Evolutionary conservation across 306 rosid genomes (phyloP).

Genomic region (Cucurbita ficifolia): DNA sequence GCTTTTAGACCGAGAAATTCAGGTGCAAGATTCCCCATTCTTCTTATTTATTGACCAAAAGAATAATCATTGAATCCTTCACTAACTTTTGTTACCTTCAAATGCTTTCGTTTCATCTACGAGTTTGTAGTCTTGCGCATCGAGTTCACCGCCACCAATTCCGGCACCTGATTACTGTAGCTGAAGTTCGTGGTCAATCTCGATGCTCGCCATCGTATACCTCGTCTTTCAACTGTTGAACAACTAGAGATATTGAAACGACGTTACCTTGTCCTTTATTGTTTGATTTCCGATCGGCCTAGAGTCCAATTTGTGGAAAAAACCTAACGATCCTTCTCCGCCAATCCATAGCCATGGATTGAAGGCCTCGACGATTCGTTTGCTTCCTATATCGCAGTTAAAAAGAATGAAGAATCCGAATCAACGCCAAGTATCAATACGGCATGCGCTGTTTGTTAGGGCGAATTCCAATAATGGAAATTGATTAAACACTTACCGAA

Average conservation of each 20-base stretch:
- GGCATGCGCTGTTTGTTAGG: slow-evolving; percentile 45
- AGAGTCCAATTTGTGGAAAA: slow-evolving; percentile 4
- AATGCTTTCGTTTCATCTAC: not conserved
- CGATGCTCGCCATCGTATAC: not conserved
- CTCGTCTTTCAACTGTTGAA: slow-evolving; percentile 5
- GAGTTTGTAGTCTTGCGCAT: not conserved
- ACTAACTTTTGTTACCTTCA: not conserved
- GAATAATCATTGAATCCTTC: not conserved
- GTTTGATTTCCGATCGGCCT: not conserved
- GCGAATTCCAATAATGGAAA: slow-evolving; percentile 47
- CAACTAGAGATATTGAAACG: slow-evolving; percentile 5
- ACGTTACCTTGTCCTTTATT: not conserved
- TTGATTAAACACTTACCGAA: slow-evolving; percentile 27
- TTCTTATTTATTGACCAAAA: not conserved
- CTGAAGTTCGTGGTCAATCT: not conserved
- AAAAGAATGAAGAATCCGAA: slow-evolving; percentile 20
- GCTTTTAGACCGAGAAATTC: slow-evolving; percentile 1
- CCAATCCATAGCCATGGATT: slow-evolving; percentile 27
- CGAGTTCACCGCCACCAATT: not conserved
- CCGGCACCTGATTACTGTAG: not conserved
- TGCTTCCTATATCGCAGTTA: slow-evolving; percentile 27
- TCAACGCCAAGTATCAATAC: not conserved
- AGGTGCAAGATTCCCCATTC: not conserved
- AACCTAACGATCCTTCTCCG: slow-evolving; percentile 10
- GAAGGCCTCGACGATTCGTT: slow-evolving; percentile 1